Evolutionary conservation across 2,329 filamentous ascomycete genomes (phyloP).

Genomic region (Epichloe scottii): DNA sequence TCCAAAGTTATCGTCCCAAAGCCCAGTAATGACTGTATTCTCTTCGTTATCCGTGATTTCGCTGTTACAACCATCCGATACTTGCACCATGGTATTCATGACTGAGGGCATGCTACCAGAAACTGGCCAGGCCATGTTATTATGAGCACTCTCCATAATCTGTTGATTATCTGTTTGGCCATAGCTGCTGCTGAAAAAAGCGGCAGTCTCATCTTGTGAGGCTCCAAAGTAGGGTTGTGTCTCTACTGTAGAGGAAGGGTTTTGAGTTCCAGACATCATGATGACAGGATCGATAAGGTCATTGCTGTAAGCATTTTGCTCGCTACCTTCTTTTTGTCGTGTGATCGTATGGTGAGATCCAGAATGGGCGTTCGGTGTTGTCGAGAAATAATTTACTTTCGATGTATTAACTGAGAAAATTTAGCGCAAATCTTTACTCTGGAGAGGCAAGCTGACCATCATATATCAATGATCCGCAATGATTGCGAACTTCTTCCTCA

Average conservation of each 20-base stretch:
- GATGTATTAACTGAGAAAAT: neutral
- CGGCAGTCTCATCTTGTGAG: neutral
- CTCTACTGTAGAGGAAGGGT: neutral
- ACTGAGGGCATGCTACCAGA: neutral
- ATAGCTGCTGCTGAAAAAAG: neutral
- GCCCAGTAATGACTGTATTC: neutral
- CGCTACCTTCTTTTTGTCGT: neutral
- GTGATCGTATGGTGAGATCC: neutral
- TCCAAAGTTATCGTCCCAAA: neutral
- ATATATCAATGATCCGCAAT: slow-evolving; percentile 7
- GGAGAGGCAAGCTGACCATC: slow-evolving; percentile 3
- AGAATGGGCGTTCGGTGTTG: neutral
- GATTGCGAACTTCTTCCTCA: slow-evolving; percentile 4
- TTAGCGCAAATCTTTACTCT: neutral
- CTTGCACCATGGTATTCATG: neutral
- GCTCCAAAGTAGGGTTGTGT: neutral
- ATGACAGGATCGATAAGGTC: neutral
- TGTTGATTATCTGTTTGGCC: neutral
- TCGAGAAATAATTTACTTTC: neutral
- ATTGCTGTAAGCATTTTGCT: neutral
- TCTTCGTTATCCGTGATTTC: neutral
- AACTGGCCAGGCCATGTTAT: neutral
- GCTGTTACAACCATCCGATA: neutral
- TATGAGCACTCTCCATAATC: neutral
- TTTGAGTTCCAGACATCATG: neutral